Evolutionary conservation across 1,139 yeast species (phyloP).

Genomic region (Arxiozyma slooffiae): DNA sequence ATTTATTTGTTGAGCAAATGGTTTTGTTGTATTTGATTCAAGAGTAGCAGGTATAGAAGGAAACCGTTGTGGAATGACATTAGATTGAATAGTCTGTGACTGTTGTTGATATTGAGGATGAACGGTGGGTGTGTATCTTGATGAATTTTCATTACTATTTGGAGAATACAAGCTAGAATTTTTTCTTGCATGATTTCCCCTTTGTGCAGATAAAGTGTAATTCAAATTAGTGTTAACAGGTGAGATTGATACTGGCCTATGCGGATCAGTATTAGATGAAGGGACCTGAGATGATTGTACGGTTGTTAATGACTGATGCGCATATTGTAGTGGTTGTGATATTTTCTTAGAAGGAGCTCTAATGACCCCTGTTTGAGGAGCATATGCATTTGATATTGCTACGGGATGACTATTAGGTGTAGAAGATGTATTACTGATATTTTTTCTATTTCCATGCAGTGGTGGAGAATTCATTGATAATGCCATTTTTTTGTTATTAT

Average conservation of each 20-base stretch:
- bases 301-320: neutral
- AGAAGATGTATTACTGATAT: conserved; percentile 20
- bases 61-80: neutral
- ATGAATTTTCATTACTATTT: conserved; percentile 22
- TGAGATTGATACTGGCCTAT: neutral
- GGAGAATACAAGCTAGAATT: conserved; percentile 30
- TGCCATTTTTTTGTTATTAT: neutral
- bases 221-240: neutral
- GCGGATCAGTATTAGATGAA: neutral
- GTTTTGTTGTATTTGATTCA: conserved; percentile 17
- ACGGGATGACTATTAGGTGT: conserved; percentile 9
- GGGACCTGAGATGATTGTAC: neutral
- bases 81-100: neutral
- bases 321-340: neutral
- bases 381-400: conserved; percentile 3
- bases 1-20: conserved; percentile 1
- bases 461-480: neutral
- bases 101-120: conserved; percentile 28
- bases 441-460: conserved; percentile 14
- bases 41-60: neutral
- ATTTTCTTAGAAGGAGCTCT: neutral
- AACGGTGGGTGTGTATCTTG: conserved; percentile 35
- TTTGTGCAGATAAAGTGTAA: neutral
- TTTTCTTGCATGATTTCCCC: conserved; percentile 15
- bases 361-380: conserved; percentile 5